These are phyloP conservation scores for Blastomyces gilchristii DNA, from an alignment of 2,329 filamentous ascomycete species.

Conservation along the genomic window DNA sequence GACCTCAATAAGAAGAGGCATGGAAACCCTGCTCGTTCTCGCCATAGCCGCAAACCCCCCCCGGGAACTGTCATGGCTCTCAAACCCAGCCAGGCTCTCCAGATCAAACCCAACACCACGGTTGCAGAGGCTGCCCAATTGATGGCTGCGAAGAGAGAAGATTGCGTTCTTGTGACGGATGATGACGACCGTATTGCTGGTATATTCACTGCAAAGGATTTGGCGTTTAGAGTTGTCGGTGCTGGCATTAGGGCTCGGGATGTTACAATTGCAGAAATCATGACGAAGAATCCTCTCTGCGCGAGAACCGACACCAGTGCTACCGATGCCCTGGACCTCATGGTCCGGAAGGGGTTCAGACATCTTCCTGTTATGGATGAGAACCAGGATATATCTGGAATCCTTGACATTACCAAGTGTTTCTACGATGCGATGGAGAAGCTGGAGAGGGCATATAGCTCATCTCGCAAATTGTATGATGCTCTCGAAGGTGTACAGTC, in stretches of 20 bases:
- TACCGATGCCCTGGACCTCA: slow-evolving; percentile 90
- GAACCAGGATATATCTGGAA: slow-evolving; percentile 97
- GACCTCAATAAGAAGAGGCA: slow-evolving; percentile 98
- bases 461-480: slow-evolving; percentile 96
- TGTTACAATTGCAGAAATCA: slow-evolving; percentile 93
- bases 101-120: slow-evolving; percentile 91
- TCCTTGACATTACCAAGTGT: slow-evolving; percentile 97
- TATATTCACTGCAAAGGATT: slow-evolving; percentile 97
- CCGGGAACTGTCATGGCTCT: slow-evolving; percentile 92
- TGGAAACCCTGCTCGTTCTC: slow-evolving; percentile 53
- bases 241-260: slow-evolving; percentile 78
- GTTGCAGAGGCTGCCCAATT: slow-evolving; percentile 94
- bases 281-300: slow-evolving; percentile 98
- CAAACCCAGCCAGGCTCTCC: slow-evolving; percentile 87
- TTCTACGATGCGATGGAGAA: slow-evolving; percentile 99
- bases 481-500: slow-evolving; percentile 96
- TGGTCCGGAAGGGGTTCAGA: slow-evolving; percentile 96
- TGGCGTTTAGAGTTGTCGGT: slow-evolving; percentile 93
- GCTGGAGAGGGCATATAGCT: slow-evolving; percentile 91
- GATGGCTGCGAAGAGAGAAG: slow-evolving; percentile 97
- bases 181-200: slow-evolving; percentile 96
- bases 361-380: slow-evolving; percentile 99
- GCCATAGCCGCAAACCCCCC: slow-evolving; percentile 83
- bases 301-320: slow-evolving; percentile 96
- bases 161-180: slow-evolving; percentile 94